Percentiles rank a stretch among this genome's conserved stretches.
These are phyloP conservation scores for Zygoascus bituminiphila DNA, from an alignment of 805 yeast genomes.

Conservation along the genomic window DNA sequence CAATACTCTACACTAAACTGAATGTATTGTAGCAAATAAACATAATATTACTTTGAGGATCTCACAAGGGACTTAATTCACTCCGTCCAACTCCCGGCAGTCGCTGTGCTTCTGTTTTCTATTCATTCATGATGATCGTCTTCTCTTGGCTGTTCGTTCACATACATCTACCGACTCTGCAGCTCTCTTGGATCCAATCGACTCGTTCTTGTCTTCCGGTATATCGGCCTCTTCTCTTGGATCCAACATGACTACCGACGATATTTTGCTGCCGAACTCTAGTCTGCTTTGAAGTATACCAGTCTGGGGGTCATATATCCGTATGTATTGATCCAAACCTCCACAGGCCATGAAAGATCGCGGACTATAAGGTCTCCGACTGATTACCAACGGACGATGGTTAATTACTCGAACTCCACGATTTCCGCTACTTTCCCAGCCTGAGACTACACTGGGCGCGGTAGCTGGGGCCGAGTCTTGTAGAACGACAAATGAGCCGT, in stretches of 20 bases:
- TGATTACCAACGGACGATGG: not conserved
- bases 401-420: not conserved
- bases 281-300: slow-evolving; percentile 8
- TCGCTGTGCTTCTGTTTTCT: no score
- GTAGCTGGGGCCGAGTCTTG: not conserved
- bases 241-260: slow-evolving; percentile 8
- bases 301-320: slow-evolving; percentile 11
- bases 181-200: not conserved
- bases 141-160: slow-evolving; percentile 1
- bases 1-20: not conserved
- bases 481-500: not conserved
- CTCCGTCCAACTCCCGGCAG: not conserved
- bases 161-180: not conserved
- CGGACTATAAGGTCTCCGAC: not conserved
- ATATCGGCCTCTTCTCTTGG: not conserved
- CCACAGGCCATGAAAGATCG: slow-evolving; percentile 9
- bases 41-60: no score
- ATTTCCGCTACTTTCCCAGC: not conserved
- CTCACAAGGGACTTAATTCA: no score
- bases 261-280: slow-evolving; percentile 4
- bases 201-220: not conserved
- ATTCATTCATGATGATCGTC: not conserved
- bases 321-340: slow-evolving; percentile 9
- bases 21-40: no score
- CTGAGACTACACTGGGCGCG: not conserved